A percentile compares a stretch with the other conserved stretches of the same genome.
These are phyloP conservation scores for Candida glaebosa DNA, from an alignment of 805 yeast genomes.

Conservation along the genomic window DNA sequence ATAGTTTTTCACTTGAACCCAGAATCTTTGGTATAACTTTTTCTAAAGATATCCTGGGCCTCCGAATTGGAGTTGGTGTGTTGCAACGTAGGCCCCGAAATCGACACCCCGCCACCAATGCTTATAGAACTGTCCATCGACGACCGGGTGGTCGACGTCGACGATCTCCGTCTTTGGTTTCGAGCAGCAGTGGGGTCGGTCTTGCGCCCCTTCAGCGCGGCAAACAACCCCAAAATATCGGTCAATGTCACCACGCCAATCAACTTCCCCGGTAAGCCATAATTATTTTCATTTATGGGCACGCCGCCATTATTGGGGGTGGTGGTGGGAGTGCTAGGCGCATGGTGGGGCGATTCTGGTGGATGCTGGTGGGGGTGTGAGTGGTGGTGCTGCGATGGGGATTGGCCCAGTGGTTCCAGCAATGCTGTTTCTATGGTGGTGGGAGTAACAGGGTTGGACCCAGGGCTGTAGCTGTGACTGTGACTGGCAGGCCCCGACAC, in stretches of 20 bases:
- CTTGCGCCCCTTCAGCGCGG: constrained; percentile 58
- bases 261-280: constrained; percentile 70
- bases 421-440: constrained; percentile 21
- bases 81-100: constrained; percentile 2
- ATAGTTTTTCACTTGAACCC: background rate
- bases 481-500: background rate
- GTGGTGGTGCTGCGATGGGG: too few species aligned
- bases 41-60: constrained; percentile 12
- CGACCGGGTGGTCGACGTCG: constrained; percentile 26
- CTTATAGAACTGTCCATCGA: constrained; percentile 9
- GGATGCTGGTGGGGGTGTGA: too few species aligned
- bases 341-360: too few species aligned
- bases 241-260: constrained; percentile 92
- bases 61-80: constrained; percentile 1
- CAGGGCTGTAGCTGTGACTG: too few species aligned
- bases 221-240: constrained; percentile 79
- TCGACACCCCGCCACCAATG: constrained; percentile 2
- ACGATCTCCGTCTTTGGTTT: constrained; percentile 75
- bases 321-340: too few species aligned
- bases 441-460: constrained; percentile 13
- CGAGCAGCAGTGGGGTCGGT: constrained; percentile 88
- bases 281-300: constrained; percentile 9
- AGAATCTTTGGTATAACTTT: constrained; percentile 9
- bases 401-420: too few species aligned
- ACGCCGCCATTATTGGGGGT: constrained; percentile 11